phyloP scores from a whole-genome alignment of 2,329 filamentous ascomycete genomes.

The Xylaria sp. region DNA sequence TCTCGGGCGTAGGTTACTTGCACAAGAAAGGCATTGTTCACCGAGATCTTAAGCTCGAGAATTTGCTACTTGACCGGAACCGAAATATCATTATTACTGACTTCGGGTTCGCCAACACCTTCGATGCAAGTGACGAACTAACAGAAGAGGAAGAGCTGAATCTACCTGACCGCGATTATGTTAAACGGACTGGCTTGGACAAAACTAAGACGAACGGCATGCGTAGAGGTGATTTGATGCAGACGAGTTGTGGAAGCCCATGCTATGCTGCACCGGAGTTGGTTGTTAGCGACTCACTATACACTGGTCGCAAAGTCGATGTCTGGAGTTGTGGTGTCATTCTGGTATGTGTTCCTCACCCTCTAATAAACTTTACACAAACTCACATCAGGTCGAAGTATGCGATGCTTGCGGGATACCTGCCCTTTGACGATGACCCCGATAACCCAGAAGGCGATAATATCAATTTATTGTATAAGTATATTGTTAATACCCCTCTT shows the following conservation, averaged over 20 bases:
- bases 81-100: slow-evolving; percentile 99
- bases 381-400: slow-evolving; percentile 70
- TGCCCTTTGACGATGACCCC: slow-evolving; percentile 97
- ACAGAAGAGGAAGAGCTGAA: slow-evolving; percentile 90
- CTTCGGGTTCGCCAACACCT: slow-evolving; percentile 98
- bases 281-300: slow-evolving; percentile 95
- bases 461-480: slow-evolving; percentile 98
- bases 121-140: slow-evolving; percentile 88
- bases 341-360: slow-evolving; percentile 70
- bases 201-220: slow-evolving; percentile 78
- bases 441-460: slow-evolving; percentile 99
- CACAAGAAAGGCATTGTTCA: slow-evolving; percentile 99
- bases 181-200: slow-evolving; percentile 88
- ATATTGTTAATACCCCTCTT: slow-evolving; percentile 95
- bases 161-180: slow-evolving; percentile 85
- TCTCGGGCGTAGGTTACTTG: slow-evolving; percentile 95
- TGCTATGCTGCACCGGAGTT: slow-evolving; percentile 98
- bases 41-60: slow-evolving; percentile 95
- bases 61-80: slow-evolving; percentile 92
- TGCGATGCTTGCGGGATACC: slow-evolving; percentile 96
- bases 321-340: slow-evolving; percentile 99
- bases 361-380: slow-evolving; percentile 36
- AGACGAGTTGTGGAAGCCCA: slow-evolving; percentile 97
- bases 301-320: slow-evolving; percentile 97
- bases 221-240: slow-evolving; percentile 94